Conservation (phyloP, 805 yeast genomes). For the Lachancea thermotolerans region DNA sequence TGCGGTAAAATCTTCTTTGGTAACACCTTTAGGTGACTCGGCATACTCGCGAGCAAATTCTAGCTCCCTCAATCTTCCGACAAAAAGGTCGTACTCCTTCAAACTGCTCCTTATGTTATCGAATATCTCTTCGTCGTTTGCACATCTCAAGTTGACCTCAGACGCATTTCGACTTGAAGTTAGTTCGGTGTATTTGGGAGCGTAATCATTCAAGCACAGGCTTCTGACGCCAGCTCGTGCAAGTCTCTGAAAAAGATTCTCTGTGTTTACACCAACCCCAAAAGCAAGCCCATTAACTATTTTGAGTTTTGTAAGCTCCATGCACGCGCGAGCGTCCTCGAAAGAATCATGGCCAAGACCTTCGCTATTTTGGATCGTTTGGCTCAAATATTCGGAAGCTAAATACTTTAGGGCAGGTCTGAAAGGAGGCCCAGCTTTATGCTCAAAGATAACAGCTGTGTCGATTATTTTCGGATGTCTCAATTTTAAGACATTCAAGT, state of each 20-base stretch:
- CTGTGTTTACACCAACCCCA: constrained; percentile 47
- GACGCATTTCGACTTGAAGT: constrained; percentile 23
- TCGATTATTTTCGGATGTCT: constrained; percentile 74
- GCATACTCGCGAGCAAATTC: constrained; percentile 39
- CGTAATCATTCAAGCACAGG: constrained; percentile 33
- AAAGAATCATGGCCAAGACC: constrained; percentile 71
- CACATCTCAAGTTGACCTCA: constrained; percentile 38
- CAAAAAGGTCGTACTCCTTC: constrained; percentile 40
- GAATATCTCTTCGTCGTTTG: constrained; percentile 55
- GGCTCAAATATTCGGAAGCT: constrained; percentile 47
- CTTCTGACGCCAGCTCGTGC: constrained; percentile 23
- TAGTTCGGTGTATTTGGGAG: constrained; percentile 20
- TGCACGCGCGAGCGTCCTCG: constrained; percentile 77
- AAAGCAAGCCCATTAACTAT: constrained; percentile 56
- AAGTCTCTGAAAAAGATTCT: constrained; percentile 37
- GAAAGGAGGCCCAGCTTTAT: constrained; percentile 74
- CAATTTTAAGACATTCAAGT: constrained; percentile 61
- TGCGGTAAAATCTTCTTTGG: constrained; percentile 7
- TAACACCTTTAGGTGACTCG: constrained; percentile 18
- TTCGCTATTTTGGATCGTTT: constrained; percentile 61
- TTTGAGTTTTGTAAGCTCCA: constrained; percentile 68
- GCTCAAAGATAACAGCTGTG: constrained; percentile 71
- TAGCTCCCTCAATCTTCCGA: constrained; percentile 53
- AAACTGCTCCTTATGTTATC: constrained; percentile 35
- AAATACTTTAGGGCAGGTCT: constrained; percentile 73